Percentiles rank a stretch among this genome's conserved stretches.
phyloP scores from a whole-genome alignment of 2,329 filamentous ascomycete genomes.

The Cladophialophora yegresii region DNA sequence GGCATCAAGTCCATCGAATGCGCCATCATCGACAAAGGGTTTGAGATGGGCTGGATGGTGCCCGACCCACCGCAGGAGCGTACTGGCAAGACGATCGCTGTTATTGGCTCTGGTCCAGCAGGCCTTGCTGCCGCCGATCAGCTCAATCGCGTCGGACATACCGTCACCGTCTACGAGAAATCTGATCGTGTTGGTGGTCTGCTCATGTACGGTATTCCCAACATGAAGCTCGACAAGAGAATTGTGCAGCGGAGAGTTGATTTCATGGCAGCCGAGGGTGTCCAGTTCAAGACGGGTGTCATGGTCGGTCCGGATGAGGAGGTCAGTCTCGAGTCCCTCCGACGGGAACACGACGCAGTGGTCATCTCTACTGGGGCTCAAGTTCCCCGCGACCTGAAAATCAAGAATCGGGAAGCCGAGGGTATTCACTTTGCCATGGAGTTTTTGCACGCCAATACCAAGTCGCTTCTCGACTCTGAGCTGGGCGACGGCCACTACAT shows the following conservation, averaged over 20 bases:
- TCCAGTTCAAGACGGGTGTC: constrained; percentile 77
- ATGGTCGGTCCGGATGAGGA: constrained; percentile 74
- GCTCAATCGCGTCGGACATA: constrained; percentile 88
- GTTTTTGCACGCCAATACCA: constrained; percentile 96
- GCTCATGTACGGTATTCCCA: constrained; percentile 97
- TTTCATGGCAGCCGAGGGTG: constrained; percentile 87
- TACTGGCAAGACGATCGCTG: constrained; percentile 82
- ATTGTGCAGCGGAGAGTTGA: constrained; percentile 93
- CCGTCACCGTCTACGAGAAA: constrained; percentile 88
- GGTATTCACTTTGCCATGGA: constrained; percentile 97
- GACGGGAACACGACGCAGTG: constrained; percentile 75
- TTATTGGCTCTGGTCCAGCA: constrained; percentile 89
- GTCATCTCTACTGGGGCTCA: constrained; percentile 91
- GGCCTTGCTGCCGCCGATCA: constrained; percentile 90
- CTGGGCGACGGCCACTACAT: constrained; percentile 83
- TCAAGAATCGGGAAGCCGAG: constrained; percentile 81
- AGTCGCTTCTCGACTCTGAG: constrained; percentile 90
- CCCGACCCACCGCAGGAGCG: constrained; percentile 75
- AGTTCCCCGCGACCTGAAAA: constrained; percentile 87
- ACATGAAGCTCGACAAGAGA: constrained; percentile 99
- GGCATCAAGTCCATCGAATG: constrained; percentile 99
- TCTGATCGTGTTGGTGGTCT: constrained; percentile 87
- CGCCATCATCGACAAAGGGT: constrained; percentile 94
- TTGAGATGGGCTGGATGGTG: constrained; percentile 98
- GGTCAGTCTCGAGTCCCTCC: constrained; percentile 69